These are phyloP conservation scores for Voacanga thouarsii DNA, from an alignment of 257 asterid species.

Conservation along the genomic window DNA sequence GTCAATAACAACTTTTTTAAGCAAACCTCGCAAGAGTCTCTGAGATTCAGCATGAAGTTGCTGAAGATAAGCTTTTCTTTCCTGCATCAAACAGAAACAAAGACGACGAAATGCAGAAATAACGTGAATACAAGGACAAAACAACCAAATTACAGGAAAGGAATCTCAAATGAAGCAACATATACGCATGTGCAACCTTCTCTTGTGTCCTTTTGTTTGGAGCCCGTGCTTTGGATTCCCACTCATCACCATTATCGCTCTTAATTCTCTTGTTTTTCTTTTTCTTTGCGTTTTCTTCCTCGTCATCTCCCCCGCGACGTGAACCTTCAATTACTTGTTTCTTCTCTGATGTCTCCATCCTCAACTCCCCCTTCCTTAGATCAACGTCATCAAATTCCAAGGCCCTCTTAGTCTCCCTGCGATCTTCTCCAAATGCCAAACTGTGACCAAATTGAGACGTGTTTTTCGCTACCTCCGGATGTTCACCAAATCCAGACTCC, in stretches of 20 bases:
- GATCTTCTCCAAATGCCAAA: conserved; percentile 7
- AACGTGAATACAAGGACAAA: neutral
- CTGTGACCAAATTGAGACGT: neutral
- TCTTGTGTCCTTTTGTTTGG: conserved; percentile 55
- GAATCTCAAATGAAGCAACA: neutral
- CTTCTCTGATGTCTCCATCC: conserved; percentile 21
- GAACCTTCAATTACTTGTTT: conserved; percentile 13
- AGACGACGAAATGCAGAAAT: neutral
- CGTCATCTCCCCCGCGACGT: conserved; percentile 4
- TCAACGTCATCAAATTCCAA: conserved; percentile 23
- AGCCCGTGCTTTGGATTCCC: conserved; percentile 25
- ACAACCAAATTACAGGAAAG: neutral
- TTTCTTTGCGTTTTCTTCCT: conserved; percentile 24
- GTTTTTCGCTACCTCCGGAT: conserved; percentile 4
- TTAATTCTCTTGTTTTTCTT: conserved; percentile 43
- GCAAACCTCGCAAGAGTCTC: conserved; percentile 70
- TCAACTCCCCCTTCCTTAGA: conserved; percentile 11
- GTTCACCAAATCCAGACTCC: conserved; percentile 20
- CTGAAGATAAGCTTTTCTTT: conserved; percentile 52
- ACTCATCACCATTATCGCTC: conserved; percentile 24
- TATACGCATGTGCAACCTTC: conserved; percentile 40
- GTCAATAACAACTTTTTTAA: neutral
- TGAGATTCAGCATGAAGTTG: conserved; percentile 94
- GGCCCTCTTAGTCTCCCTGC: conserved; percentile 45
- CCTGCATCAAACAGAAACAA: conserved; percentile 36